Evolutionary conservation across 2,329 filamentous ascomycete species (phyloP).

Genomic region (Mollisiaceae sp.): DNA sequence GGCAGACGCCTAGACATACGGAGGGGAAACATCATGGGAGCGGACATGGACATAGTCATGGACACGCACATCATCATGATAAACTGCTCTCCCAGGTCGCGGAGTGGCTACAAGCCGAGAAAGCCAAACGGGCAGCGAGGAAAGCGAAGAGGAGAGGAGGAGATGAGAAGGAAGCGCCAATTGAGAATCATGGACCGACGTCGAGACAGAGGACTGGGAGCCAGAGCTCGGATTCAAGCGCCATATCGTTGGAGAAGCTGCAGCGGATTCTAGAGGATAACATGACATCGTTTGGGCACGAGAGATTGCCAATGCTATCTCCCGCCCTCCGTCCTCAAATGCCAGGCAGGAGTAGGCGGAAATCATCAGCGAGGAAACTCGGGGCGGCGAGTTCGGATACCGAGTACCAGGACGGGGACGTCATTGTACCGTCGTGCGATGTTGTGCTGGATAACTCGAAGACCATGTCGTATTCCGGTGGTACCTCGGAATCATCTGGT

Average conservation of each 20-base stretch:
- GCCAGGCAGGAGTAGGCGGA: constrained; percentile 24
- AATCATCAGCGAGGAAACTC: constrained; percentile 31
- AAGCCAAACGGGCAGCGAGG: constrained; percentile 64
- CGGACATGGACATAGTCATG: constrained; percentile 27
- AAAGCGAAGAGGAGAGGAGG: constrained; percentile 51
- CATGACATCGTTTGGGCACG: constrained; percentile 48
- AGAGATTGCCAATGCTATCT: constrained; percentile 36
- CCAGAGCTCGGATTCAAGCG: constrained; percentile 68
- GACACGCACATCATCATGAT: constrained; percentile 45
- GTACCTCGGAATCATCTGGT: constrained; percentile 46
- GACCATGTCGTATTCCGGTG: constrained; percentile 77
- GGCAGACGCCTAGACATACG: not conserved
- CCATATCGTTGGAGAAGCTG: constrained; percentile 77
- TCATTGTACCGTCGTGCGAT: constrained; percentile 83
- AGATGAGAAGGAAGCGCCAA: constrained; percentile 14
- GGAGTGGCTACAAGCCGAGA: constrained; percentile 85
- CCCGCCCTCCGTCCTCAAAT: constrained; percentile 32
- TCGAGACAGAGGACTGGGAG: constrained; percentile 54
- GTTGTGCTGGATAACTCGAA: constrained; percentile 88
- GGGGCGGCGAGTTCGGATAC: constrained; percentile 76
- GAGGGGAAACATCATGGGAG: constrained; percentile 24
- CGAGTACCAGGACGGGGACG: constrained; percentile 81
- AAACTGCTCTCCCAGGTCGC: constrained; percentile 75
- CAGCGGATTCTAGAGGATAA: constrained; percentile 79
- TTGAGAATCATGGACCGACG: constrained; percentile 23